Percentiles rank a stretch among this genome's conserved stretches.
phyloP scores from a whole-genome alignment of 2,329 filamentous ascomycete species.

The Ascochyta clinopodiicola region DNA sequence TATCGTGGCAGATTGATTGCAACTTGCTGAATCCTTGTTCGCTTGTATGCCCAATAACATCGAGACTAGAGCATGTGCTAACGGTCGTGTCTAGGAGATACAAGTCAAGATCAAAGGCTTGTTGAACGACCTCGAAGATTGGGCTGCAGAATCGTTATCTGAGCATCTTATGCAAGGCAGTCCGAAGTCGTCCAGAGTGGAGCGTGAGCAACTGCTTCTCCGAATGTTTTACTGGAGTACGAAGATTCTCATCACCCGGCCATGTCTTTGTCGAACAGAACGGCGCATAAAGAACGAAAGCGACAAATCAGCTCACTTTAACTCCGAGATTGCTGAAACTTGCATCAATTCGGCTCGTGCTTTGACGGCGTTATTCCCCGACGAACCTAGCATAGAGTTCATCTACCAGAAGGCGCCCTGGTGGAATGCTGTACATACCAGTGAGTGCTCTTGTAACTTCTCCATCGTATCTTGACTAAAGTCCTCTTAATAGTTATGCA shows the following conservation, averaged over 20 bases:
- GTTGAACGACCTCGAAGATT: constrained; percentile 41
- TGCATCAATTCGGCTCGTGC: constrained; percentile 46
- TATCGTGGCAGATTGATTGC: neutral
- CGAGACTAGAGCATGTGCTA: constrained; percentile 2
- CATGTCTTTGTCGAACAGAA: constrained; percentile 45
- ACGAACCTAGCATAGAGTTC: constrained; percentile 30
- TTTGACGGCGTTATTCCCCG: constrained; percentile 44
- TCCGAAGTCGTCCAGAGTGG: neutral
- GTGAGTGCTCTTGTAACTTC: constrained; percentile 11
- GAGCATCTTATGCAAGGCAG: neutral
- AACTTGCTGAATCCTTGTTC: no score
- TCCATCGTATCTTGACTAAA: neutral
- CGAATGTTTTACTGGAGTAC: constrained; percentile 40
- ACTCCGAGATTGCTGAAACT: constrained; percentile 36
- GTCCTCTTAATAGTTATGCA: constrained; percentile 41
- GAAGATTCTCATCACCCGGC: constrained; percentile 46
- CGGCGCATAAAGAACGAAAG: constrained; percentile 29
- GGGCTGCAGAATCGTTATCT: constrained; percentile 32
- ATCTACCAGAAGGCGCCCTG: constrained; percentile 46
- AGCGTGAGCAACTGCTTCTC: constrained; percentile 29
- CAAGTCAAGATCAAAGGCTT: constrained; percentile 41
- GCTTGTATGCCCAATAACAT: no score
- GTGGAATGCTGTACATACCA: constrained; percentile 50
- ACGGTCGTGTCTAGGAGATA: constrained; percentile 20
- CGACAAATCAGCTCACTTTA: constrained; percentile 39